phyloP scores from a whole-genome alignment of 805 yeast species.

The Wickerhamiella spandovensis region DNA sequence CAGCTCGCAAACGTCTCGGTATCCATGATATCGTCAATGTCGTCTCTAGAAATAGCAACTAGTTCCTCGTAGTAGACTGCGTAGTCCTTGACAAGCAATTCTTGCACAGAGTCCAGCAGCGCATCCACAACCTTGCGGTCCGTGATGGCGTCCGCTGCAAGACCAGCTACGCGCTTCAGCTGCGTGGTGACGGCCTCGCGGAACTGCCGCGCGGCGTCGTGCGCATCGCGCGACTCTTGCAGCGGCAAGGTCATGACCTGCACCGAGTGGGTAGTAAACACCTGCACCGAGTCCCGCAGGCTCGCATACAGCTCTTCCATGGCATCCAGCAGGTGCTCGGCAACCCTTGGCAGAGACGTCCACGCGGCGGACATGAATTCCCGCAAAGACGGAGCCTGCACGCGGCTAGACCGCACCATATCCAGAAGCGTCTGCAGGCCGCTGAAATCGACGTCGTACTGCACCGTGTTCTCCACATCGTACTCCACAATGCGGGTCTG shows the following conservation, averaged over 20 bases:
- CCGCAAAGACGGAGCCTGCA: slow-evolving; percentile 18
- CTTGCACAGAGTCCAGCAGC: slow-evolving; percentile 53
- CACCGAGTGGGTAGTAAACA: slow-evolving; percentile 48
- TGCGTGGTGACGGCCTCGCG: slow-evolving; percentile 38
- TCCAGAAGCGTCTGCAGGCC: slow-evolving; percentile 48
- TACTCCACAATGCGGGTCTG: slow-evolving; percentile 58
- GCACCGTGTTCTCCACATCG: slow-evolving; percentile 59
- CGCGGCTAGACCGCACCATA: background rate
- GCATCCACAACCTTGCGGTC: slow-evolving; percentile 40
- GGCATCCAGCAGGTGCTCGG: slow-evolving; percentile 72
- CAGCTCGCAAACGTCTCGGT: slow-evolving; percentile 45
- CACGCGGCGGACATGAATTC: slow-evolving; percentile 38
- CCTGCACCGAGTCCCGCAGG: slow-evolving; percentile 55
- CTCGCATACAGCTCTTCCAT: slow-evolving; percentile 59
- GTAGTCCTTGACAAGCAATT: slow-evolving; percentile 44
- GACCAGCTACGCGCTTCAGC: slow-evolving; percentile 42
- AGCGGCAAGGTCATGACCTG: slow-evolving; percentile 34
- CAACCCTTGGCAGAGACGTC: slow-evolving; percentile 66
- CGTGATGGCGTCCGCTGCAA: slow-evolving; percentile 40
- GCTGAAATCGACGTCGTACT: slow-evolving; percentile 69
- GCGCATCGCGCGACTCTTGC: background rate
- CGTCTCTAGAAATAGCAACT: slow-evolving; percentile 17
- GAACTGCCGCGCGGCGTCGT: slow-evolving; percentile 21
- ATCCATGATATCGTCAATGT: slow-evolving; percentile 43
- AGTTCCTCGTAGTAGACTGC: slow-evolving; percentile 34